phyloP scores from a whole-genome alignment of 2,329 filamentous ascomycete genomes.

The Chrysoporthe austroafricana region DNA sequence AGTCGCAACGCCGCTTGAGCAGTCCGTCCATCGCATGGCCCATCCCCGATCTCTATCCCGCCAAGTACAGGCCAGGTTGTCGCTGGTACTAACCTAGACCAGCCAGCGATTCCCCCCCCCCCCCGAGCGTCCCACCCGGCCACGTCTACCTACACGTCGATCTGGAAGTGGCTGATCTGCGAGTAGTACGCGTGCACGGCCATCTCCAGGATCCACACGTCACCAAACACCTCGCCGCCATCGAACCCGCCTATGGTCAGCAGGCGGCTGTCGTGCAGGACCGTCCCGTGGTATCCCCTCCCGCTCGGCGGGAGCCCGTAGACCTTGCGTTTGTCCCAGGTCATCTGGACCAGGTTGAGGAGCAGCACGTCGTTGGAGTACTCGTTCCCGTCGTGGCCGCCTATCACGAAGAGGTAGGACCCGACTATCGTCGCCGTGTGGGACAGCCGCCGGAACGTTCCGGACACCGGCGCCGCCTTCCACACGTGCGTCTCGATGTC shows the following conservation, averaged over 20 bases:
- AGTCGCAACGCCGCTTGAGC: conserved; percentile 4
- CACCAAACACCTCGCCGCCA: conserved; percentile 68
- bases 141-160: conserved; percentile 56
- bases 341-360: conserved; percentile 73
- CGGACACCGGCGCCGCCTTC: conserved; percentile 61
- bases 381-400: conserved; percentile 71
- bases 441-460: conserved; percentile 66
- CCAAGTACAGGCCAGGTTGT: no score
- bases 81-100: no score
- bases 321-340: conserved; percentile 69
- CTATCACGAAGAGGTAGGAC: conserved; percentile 71
- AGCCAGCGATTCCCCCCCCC: no score
- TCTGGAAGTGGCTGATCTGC: conserved; percentile 73
- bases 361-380: conserved; percentile 72
- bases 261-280: conserved; percentile 67
- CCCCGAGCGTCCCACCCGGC: no score
- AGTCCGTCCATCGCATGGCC: background rate
- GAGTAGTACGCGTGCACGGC: conserved; percentile 74
- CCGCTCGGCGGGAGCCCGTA: conserved; percentile 67
- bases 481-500: conserved; percentile 66
- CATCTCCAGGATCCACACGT: conserved; percentile 69
- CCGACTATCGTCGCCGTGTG: conserved; percentile 73
- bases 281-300: conserved; percentile 68
- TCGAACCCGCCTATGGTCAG: conserved; percentile 70
- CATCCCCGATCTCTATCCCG: background rate